These are phyloP conservation scores for Geum urbanum DNA, from an alignment of 306 rosid species.

Conservation along the genomic window DNA sequence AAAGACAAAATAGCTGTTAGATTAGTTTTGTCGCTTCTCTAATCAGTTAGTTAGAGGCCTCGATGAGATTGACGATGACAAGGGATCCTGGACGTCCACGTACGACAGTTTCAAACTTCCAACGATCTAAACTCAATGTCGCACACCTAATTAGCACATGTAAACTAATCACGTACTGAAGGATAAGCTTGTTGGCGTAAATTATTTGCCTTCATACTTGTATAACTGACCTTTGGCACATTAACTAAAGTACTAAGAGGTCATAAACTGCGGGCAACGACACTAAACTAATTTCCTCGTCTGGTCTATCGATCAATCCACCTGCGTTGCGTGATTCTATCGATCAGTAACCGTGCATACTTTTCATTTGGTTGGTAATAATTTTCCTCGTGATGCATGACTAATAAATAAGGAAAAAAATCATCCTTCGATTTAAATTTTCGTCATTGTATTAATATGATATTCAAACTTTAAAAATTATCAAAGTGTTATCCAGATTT, in stretches of 20 bases:
- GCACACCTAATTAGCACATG: neutral
- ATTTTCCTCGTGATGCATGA: too few relatives aligned
- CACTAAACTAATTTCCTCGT: neutral
- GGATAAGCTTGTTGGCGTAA: neutral
- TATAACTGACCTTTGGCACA: neutral
- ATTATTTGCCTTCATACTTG: neutral
- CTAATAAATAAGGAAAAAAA: too few relatives aligned
- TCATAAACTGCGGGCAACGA: neutral
- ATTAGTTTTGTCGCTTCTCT: neutral
- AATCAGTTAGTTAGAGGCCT: neutral
- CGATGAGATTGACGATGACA: too few relatives aligned
- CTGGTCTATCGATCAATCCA: neutral
- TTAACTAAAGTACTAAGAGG: neutral
- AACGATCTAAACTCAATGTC: neutral
- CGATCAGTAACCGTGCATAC: neutral
- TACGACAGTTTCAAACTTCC: neutral
- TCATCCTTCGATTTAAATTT: too few relatives aligned
- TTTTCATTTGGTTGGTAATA: too few relatives aligned
- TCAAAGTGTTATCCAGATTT: too few relatives aligned
- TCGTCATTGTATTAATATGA: too few relatives aligned
- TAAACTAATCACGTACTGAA: neutral
- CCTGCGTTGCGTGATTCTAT: neutral
- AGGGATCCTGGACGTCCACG: too few relatives aligned
- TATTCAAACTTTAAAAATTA: too few relatives aligned
- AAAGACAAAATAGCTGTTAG: neutral